Percentiles rank a stretch among this genome's conserved stretches.
Evolutionary conservation across 2,329 filamentous ascomycete species (phyloP).

Genomic region (Penicillium sclerotiorum): DNA sequence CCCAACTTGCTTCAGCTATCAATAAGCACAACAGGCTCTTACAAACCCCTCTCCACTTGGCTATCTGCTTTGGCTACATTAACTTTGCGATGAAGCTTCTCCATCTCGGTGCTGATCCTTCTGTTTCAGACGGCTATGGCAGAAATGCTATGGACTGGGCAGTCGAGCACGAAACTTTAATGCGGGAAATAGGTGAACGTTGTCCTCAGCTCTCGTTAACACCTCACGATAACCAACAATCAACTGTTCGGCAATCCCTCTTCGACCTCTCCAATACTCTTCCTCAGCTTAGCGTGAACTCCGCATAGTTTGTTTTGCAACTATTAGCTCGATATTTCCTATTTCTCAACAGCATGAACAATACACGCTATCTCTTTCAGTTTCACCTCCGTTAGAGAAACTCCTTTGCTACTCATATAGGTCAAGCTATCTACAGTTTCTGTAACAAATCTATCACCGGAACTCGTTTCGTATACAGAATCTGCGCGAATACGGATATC

Average conservation of each 20-base stretch:
- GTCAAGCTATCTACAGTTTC: neutral
- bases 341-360: neutral
- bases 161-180: neutral
- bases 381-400: neutral
- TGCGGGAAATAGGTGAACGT: neutral
- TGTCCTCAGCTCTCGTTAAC: neutral
- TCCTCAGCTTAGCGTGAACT: neutral
- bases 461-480: slow-evolving; percentile 2
- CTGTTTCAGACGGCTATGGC: slow-evolving; percentile 6
- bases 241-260: neutral
- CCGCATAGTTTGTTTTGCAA: neutral
- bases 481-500: slow-evolving; percentile 4
- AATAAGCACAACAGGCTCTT: neutral
- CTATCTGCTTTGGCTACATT: neutral
- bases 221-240: neutral
- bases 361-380: slow-evolving; percentile 4
- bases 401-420: neutral
- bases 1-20: neutral
- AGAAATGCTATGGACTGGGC: slow-evolving; percentile 7
- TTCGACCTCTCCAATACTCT: neutral
- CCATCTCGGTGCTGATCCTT: slow-evolving; percentile 6
- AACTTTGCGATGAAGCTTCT: slow-evolving; percentile 6
- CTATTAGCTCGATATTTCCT: slow-evolving; percentile 5
- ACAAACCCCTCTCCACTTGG: slow-evolving; percentile 5
- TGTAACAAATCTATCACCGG: neutral